Evolutionary conservation across 2,329 filamentous ascomycete genomes (phyloP).

Genomic region (Aureobasidium sp.): DNA sequence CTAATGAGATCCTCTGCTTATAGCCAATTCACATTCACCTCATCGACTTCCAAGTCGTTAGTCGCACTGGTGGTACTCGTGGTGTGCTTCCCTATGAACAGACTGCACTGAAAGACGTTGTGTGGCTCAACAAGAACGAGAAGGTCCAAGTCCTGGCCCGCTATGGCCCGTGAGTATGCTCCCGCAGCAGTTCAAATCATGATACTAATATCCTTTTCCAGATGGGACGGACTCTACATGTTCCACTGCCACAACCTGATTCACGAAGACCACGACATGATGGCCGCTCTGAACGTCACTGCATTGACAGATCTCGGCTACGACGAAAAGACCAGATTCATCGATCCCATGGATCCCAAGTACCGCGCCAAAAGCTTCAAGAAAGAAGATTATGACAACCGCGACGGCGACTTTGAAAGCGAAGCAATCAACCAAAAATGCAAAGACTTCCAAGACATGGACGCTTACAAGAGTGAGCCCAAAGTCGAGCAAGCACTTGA

Average conservation of each 20-base stretch:
- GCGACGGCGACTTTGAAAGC: slow-evolving; percentile 19
- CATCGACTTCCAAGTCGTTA: slow-evolving; percentile 51
- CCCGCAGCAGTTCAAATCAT: neutral
- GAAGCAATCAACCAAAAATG: slow-evolving; percentile 27
- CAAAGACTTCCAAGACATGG: slow-evolving; percentile 26
- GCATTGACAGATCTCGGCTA: slow-evolving; percentile 31
- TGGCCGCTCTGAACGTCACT: slow-evolving; percentile 39
- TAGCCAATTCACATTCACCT: slow-evolving; percentile 50
- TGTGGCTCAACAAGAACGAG: slow-evolving; percentile 48
- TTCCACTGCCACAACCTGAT: slow-evolving; percentile 43
- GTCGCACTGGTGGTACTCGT: slow-evolving; percentile 40
- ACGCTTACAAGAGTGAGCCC: slow-evolving; percentile 25
- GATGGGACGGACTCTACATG: slow-evolving; percentile 50
- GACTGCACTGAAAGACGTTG: slow-evolving; percentile 51
- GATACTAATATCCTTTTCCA: slow-evolving; percentile 35
- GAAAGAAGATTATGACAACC: neutral
- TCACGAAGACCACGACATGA: slow-evolving; percentile 41
- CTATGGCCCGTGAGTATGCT: slow-evolving; percentile 26
- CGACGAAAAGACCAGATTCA: slow-evolving; percentile 24
- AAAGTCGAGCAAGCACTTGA: slow-evolving; percentile 26
- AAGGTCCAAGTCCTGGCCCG: slow-evolving; percentile 45
- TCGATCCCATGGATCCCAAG: slow-evolving; percentile 21
- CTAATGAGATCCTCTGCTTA: neutral
- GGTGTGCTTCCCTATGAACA: slow-evolving; percentile 47
- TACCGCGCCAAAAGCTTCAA: slow-evolving; percentile 22